phyloP scores from a whole-genome alignment of 768 basidiomycete genomes.

The Macrocybe gigantea region DNA sequence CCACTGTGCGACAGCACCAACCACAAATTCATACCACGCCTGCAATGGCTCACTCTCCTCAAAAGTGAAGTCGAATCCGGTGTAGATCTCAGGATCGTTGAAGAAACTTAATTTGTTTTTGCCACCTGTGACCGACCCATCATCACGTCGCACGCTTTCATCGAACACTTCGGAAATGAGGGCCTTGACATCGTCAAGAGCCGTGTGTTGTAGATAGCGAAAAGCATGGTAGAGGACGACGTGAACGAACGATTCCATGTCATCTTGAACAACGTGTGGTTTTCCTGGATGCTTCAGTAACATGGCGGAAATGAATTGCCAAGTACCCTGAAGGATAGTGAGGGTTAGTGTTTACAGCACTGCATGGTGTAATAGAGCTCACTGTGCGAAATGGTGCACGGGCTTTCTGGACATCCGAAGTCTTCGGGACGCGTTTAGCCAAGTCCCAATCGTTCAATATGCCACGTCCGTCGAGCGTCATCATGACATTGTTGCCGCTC shows the following conservation, averaged over 20 bases:
- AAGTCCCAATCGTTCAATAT: conserved; percentile 13
- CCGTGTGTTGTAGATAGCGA: neutral
- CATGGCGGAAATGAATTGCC: neutral
- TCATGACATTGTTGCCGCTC: conserved; percentile 7
- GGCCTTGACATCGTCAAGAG: neutral
- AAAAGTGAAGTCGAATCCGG: too few relatives aligned
- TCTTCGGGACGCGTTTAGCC: neutral
- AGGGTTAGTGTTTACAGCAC: neutral
- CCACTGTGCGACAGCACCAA: too few relatives aligned
- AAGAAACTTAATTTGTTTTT: too few relatives aligned
- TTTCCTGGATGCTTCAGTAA: neutral
- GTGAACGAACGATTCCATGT: neutral
- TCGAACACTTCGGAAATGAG: neutral
- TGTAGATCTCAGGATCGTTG: too few relatives aligned
- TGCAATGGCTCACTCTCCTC: too few relatives aligned
- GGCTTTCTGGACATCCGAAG: neutral
- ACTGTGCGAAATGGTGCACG: conserved; percentile 6
- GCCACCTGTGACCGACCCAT: too few relatives aligned
- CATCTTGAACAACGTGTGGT: neutral
- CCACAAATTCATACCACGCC: too few relatives aligned
- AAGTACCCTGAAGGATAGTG: neutral
- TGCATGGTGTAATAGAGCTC: neutral
- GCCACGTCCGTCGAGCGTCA: conserved; percentile 3
- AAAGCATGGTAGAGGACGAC: neutral
- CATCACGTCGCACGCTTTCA: too few relatives aligned